Base-by-base conservation (phyloP, 257 asterid genomes). In the Marsdenia floribunda region DNA sequence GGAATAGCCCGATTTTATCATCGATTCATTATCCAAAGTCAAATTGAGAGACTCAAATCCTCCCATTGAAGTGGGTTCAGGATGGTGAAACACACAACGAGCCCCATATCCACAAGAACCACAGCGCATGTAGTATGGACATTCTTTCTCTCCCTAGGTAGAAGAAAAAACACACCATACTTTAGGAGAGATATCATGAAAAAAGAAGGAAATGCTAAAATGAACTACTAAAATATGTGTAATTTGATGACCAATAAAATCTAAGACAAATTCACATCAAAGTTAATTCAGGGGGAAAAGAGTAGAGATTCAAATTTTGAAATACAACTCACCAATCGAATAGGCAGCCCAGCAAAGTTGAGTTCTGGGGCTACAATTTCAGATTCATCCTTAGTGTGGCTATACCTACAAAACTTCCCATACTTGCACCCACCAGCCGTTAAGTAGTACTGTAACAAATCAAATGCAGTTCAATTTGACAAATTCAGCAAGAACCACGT, bases 311-410 rank as follows among this genome's bases (percentile, higher is more conserved):
- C 75, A 71, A 78, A 37, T 33, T 60, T 35, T 24, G 69, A 47
- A 16, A 14, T 42, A 53, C 59, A 64, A 13, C 63, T 72, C 88
- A 91, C 96, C 79, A 69, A 73, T 84, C 97, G 90, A 66, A 89
- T 78, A 69, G 97, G 98, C 75, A 93, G 75, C 54, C 97, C 98
- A 74, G 88, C 79, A 77, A 87, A 88, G 90, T 93, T 93, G 53
- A 88, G 72, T 79, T 83, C 84, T 38, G 77, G 76, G 54, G 26
- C 44, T 61, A 86, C 80, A 80, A 16, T 38, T 74, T 67, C 78
- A 83, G 76, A 77, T 68, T 80, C 73, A 66, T 74, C 70, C 83
- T 86, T 76, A 74, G 77, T 70, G 78, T 93, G 98, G 79, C 80
- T 82, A 74, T 72, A 93, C 85, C 80, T 91, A 76, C 98, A 91